phyloP scores from a whole-genome alignment of 108 stramenopile species.

The Conticribra weissflogii region DNA sequence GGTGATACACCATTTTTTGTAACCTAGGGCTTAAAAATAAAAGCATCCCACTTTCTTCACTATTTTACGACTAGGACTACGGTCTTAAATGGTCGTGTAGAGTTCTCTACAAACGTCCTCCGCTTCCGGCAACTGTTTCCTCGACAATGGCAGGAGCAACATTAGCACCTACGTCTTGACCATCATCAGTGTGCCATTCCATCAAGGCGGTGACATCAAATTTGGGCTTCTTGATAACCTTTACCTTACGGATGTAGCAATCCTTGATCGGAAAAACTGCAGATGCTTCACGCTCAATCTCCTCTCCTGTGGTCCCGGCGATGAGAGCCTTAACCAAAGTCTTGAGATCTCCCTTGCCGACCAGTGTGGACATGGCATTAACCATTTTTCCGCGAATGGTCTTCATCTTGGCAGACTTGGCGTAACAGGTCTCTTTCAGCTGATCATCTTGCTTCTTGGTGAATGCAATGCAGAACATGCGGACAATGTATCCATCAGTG shows the following conservation, averaged over 20 bases:
- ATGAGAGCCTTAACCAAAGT: constrained; percentile 97
- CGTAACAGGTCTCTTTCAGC: constrained; percentile 98
- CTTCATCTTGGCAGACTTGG: constrained; percentile 94
- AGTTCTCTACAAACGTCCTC: constrained; percentile 78
- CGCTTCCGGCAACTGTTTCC: constrained; percentile 84
- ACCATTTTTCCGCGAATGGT: constrained; percentile 98
- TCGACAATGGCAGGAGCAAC: constrained; percentile 83
- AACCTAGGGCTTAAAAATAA: no score
- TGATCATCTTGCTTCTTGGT: constrained; percentile 96
- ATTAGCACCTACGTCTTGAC: constrained; percentile 74
- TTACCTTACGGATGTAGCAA: constrained; percentile 99
- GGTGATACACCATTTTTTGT: no score
- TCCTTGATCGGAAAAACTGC: constrained; percentile 98
- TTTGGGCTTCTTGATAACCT: constrained; percentile 99
- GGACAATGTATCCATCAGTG: constrained; percentile 97
- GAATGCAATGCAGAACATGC: constrained; percentile 99
- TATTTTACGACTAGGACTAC: not conserved
- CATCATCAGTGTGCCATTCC: constrained; percentile 98
- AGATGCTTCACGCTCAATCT: constrained; percentile 89
- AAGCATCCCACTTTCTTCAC: not conserved
- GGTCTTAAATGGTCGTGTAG: not conserved
- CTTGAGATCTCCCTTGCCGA: constrained; percentile 98
- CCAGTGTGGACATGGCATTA: constrained; percentile 93
- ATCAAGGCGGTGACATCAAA: constrained; percentile 99
- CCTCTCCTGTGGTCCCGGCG: constrained; percentile 91